phyloP scores from a whole-genome alignment of 805 yeast genomes.

The Ogataea paraovalis region DNA sequence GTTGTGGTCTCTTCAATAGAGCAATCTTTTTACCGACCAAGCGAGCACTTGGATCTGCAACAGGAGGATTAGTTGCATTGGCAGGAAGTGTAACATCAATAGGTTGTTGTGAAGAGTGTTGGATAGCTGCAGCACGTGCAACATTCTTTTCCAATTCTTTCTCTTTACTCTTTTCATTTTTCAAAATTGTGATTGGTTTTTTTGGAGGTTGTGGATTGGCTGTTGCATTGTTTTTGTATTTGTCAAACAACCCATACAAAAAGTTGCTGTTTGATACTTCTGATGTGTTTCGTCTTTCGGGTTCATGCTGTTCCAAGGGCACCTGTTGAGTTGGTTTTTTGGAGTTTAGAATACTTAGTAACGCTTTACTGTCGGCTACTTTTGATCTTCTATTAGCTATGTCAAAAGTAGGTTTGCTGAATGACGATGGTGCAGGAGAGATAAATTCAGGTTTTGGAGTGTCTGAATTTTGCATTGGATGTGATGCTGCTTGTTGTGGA shows the following conservation, averaged over 20 bases:
- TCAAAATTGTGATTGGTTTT: slow-evolving; percentile 9
- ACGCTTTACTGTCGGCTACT: slow-evolving; percentile 30
- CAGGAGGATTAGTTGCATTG: not conserved
- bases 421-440: slow-evolving; percentile 31
- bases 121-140: not conserved
- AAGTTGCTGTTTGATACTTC: slow-evolving; percentile 12
- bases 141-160: not conserved
- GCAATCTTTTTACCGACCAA: slow-evolving; percentile 2
- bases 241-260: slow-evolving; percentile 18
- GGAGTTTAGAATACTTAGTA: slow-evolving; percentile 27
- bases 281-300: slow-evolving; percentile 1
- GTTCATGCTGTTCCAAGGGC: not conserved
- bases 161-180: slow-evolving; percentile 11
- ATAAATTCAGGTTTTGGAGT: slow-evolving; percentile 10
- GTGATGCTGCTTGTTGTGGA: slow-evolving; percentile 6
- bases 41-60: not conserved
- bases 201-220: not conserved
- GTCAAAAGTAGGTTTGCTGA: slow-evolving; percentile 31
- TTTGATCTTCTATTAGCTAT: slow-evolving; percentile 27
- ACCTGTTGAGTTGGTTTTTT: slow-evolving; percentile 4
- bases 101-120: not conserved
- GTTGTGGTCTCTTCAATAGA: slow-evolving; percentile 2
- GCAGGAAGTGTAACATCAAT: slow-evolving; percentile 1
- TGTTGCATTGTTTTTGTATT: slow-evolving; percentile 6
- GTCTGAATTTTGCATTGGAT: slow-evolving; percentile 6